These are phyloP conservation scores for Stephanodiscus minutulus DNA, from an alignment of 108 stramenopile species.

Conservation along the genomic window DNA sequence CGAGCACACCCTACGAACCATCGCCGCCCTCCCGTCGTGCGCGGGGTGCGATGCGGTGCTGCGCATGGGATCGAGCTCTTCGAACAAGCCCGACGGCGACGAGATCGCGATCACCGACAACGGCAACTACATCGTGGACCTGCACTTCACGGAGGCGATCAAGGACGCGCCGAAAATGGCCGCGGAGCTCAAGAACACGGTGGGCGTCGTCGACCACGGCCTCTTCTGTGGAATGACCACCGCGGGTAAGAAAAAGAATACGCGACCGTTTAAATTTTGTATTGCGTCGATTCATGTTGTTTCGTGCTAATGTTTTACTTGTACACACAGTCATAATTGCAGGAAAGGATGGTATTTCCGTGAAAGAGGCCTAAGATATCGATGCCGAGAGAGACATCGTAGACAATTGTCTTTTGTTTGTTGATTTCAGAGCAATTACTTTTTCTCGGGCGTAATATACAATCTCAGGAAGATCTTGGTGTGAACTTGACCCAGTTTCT, in stretches of 20 bases:
- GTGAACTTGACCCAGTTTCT: not conserved
- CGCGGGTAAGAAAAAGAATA: slow-evolving; percentile 40
- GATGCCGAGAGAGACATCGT: not conserved
- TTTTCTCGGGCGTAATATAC: no score
- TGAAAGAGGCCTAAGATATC: slow-evolving; percentile 63
- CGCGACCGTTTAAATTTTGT: not conserved
- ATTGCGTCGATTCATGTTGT: no score
- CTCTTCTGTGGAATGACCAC: slow-evolving; percentile 98
- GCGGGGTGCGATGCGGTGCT: slow-evolving; percentile 91
- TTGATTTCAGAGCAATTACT: not conserved
- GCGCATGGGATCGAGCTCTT: slow-evolving; percentile 80
- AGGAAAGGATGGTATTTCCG: slow-evolving; percentile 91
- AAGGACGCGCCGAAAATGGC: slow-evolving; percentile 87
- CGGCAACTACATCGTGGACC: slow-evolving; percentile 98
- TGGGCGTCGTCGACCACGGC: slow-evolving; percentile 98
- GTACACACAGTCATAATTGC: slow-evolving; percentile 87
- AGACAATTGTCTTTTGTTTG: not conserved
- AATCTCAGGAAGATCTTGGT: not conserved
- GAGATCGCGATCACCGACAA: slow-evolving; percentile 98
- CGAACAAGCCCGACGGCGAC: slow-evolving; percentile 89
- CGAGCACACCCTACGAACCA: slow-evolving; percentile 92
- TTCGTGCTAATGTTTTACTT: not conserved
- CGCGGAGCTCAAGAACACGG: slow-evolving; percentile 88
- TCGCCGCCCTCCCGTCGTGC: slow-evolving; percentile 83
- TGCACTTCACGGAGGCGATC: slow-evolving; percentile 94